These are phyloP conservation scores for Candida sanyaensis DNA, from an alignment of 1,139 yeast species.

Conservation along the genomic window DNA sequence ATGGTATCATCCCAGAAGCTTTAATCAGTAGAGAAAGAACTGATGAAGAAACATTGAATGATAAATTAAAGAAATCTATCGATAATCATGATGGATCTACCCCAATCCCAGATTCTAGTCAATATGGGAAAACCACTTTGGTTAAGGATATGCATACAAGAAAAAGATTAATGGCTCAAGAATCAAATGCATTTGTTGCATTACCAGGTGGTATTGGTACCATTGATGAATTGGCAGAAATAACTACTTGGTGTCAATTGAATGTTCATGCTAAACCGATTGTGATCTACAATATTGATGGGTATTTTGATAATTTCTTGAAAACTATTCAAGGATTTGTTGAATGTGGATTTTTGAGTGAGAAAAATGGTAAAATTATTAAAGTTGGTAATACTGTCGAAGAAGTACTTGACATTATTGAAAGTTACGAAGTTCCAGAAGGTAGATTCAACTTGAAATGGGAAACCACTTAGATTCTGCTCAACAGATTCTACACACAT, in stretches of 20 bases:
- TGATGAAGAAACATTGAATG: conserved; percentile 46
- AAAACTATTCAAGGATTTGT: conserved; percentile 59
- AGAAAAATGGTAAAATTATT: conserved; percentile 66
- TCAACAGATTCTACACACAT: background rate
- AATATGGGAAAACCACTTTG: conserved; percentile 77
- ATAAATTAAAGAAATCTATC: conserved; percentile 44
- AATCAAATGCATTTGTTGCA: conserved; percentile 85
- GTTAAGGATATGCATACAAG: conserved; percentile 92
- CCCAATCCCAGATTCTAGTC: conserved; percentile 60
- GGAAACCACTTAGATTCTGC: conserved; percentile 38
- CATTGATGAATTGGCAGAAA: conserved; percentile 86
- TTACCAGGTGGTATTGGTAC: conserved; percentile 95
- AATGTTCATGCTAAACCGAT: conserved; percentile 85
- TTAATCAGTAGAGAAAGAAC: conserved; percentile 74
- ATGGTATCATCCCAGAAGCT: conserved; percentile 86
- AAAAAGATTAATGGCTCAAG: conserved; percentile 82
- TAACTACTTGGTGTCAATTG: conserved; percentile 84
- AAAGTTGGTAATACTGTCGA: conserved; percentile 68
- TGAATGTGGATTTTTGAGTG: conserved; percentile 66
- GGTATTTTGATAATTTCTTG: conserved; percentile 74
- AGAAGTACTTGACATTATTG: conserved; percentile 64
- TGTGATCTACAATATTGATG: conserved; percentile 73
- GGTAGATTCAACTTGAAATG: conserved; percentile 78
- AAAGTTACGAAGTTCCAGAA: conserved; percentile 64
- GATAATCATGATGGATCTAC: conserved; percentile 60